Evolutionary conservation across 192 early-diverging fungal species (phyloP), one percentile per base, ranked within the genome.

Genomic region (Obelidium mucronatum): DNA sequence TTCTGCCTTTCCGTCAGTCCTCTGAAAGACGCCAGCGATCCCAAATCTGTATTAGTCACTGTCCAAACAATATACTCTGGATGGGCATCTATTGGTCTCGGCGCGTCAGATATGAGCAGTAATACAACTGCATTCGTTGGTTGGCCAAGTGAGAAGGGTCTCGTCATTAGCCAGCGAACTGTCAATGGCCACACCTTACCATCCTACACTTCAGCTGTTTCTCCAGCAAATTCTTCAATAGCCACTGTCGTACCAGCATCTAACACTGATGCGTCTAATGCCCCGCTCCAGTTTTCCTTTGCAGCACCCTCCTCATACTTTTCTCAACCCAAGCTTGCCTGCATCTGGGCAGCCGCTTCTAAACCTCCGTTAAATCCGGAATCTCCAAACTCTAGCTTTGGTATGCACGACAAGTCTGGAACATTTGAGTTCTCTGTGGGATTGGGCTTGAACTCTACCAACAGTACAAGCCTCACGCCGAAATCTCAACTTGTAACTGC

Each of bases 31-130:
- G 19, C n/a, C 22, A n/a, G n/a, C n/a, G n/a, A n/a, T n/a, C n/a
- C n/a, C n/a, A n/a, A n/a, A n/a, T 8, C 11, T 28, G 26, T 51
- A n/a, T 28, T 35, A 15, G 40, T 76, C 26, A 54, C 53, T 35
- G 66, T 76, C 15, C 40, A 67, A 36, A 58, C 64, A 1, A 68
- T 15, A 5, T 24, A 24, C 1, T 22, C 34, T 11, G 75, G 75
- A 13, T 76, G 53, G 48, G 65, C 75, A 8, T 63, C 31, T 33
- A 39, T 76, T 26, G 65, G 65, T 17, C n/a, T 76, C 36, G 75
- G 75, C 24, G 33, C 75, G 22, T 24, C 6, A 34, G 42, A 39
- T 24, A 67, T 44, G 61, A 24, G 6, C 11, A 40, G 30, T 19
- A 28, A 6, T 37, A 22, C 15, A 13, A 28, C 2, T 19, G 64